Evolutionary conservation across 331 rosid species (phyloP).

Genomic region (Acacia concinna): DNA sequence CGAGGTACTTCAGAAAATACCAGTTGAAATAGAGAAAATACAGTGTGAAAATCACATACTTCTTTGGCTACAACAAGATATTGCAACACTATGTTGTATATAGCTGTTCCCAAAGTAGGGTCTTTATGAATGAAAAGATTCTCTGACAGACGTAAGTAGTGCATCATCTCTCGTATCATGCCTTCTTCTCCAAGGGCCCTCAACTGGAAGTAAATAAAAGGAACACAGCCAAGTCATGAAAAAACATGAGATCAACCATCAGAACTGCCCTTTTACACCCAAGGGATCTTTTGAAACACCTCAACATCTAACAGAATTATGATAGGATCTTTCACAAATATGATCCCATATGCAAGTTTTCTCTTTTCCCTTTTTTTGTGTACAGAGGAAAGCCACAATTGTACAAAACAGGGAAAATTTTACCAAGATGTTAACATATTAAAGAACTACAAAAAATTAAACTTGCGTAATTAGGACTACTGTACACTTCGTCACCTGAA

Average conservation of each 20-base stretch:
- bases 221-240: conserved; percentile 9
- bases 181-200: conserved; percentile 82
- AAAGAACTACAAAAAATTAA: neutral
- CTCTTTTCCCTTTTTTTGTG: neutral
- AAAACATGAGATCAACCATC: neutral
- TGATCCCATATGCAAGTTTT: neutral
- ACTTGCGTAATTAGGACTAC: neutral
- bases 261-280: conserved; percentile 19
- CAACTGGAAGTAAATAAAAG: conserved; percentile 47
- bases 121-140: conserved; percentile 52
- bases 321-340: neutral
- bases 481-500: neutral
- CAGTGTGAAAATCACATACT: conserved; percentile 45
- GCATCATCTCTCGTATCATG: conserved; percentile 65
- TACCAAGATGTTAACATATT: neutral
- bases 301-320: conserved; percentile 24
- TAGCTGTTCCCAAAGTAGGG: conserved; percentile 46
- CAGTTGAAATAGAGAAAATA: conserved; percentile 30
- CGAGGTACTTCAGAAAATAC: conserved; percentile 22
- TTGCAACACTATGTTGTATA: conserved; percentile 63
- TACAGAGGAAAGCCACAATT: neutral
- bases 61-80: conserved; percentile 66
- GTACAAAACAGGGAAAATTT: neutral
- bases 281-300: conserved; percentile 9
- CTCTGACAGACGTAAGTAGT: conserved; percentile 70